These are phyloP conservation scores for Phytopythium chamaehyphon DNA, from an alignment of 352 stramenopile species.

Conservation along the genomic window DNA sequence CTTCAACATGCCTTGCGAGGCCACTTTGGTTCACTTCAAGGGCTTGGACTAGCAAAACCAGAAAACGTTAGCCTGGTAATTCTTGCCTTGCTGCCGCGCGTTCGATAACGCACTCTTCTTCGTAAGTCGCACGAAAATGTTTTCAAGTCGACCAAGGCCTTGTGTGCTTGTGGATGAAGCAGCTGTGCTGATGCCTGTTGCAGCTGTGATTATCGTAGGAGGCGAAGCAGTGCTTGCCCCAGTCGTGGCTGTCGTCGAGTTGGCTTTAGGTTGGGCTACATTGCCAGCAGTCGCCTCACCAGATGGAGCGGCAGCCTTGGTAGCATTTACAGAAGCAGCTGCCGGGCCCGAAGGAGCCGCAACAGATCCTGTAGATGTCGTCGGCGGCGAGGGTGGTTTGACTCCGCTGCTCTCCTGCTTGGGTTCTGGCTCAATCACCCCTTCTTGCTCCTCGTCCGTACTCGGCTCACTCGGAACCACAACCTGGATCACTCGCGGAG, in stretches of 20 bases:
- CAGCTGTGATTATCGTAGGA: not conserved
- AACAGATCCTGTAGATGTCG: no score
- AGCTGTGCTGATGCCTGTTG: not conserved
- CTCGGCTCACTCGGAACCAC: not conserved
- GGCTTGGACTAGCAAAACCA: constrained; percentile 74
- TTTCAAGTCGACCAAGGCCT: constrained; percentile 67
- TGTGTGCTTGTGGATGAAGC: constrained; percentile 16
- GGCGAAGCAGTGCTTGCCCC: not conserved
- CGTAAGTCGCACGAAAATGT: constrained; percentile 80
- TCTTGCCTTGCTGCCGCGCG: not conserved
- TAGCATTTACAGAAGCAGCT: no score
- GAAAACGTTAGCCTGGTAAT: no score
- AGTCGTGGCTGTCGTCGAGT: not conserved
- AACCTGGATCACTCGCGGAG: not conserved
- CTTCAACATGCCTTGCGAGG: constrained; percentile 49
- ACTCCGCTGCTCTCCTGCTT: no score
- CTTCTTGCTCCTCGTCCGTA: not conserved
- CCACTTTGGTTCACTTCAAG: constrained; percentile 66
- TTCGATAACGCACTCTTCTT: constrained; percentile 60
- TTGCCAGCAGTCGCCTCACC: no score
- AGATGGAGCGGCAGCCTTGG: no score
- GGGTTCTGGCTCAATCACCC: no score
- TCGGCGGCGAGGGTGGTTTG: no score
- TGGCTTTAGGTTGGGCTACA: no score
- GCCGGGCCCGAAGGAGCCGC: no score